phyloP scores from a whole-genome alignment of 371 early-diverging fungal genomes.

The Mortierella sp. region DNA sequence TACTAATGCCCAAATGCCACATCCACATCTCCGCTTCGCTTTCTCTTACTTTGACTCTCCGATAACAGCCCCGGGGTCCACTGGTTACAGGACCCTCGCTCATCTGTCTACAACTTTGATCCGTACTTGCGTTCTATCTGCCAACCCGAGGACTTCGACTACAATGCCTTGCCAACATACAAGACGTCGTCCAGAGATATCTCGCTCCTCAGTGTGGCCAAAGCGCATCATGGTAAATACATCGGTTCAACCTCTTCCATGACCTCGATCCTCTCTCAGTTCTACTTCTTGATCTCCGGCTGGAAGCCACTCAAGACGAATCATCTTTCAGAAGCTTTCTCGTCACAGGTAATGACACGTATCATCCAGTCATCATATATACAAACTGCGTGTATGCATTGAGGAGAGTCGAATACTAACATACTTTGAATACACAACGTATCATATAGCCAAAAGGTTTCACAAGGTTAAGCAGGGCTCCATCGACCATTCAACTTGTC shows the following conservation, averaged over 20 bases:
- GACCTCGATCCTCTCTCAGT: slow-evolving; percentile 79
- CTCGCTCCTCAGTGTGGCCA: slow-evolving; percentile 60
- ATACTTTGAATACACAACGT: too few relatives aligned
- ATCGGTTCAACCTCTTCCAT: slow-evolving; percentile 93
- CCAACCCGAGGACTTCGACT: slow-evolving; percentile 85
- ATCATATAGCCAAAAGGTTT: slow-evolving; percentile 48
- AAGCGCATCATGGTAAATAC: slow-evolving; percentile 62
- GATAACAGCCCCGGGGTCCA: slow-evolving; percentile 84
- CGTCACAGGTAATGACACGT: slow-evolving; percentile 57
- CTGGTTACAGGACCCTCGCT: slow-evolving; percentile 82
- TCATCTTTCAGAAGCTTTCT: slow-evolving; percentile 71
- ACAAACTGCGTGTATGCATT: not conserved
- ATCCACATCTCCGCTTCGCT: too few relatives aligned
- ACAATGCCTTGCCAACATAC: slow-evolving; percentile 78
- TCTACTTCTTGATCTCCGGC: slow-evolving; percentile 81
- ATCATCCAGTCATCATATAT: too few relatives aligned
- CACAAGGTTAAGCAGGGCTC: slow-evolving; percentile 36
- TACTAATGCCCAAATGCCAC: too few relatives aligned
- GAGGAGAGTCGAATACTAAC: too few relatives aligned
- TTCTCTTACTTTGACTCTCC: too few relatives aligned
- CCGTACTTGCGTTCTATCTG: slow-evolving; percentile 81
- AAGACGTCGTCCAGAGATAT: slow-evolving; percentile 84
- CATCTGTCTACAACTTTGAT: slow-evolving; percentile 83
- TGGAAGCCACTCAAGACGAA: slow-evolving; percentile 72
- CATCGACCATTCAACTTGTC: slow-evolving; percentile 36